Conservation (phyloP, 2,329 filamentous ascomycete species). For the Fusarium dimerum region DNA sequence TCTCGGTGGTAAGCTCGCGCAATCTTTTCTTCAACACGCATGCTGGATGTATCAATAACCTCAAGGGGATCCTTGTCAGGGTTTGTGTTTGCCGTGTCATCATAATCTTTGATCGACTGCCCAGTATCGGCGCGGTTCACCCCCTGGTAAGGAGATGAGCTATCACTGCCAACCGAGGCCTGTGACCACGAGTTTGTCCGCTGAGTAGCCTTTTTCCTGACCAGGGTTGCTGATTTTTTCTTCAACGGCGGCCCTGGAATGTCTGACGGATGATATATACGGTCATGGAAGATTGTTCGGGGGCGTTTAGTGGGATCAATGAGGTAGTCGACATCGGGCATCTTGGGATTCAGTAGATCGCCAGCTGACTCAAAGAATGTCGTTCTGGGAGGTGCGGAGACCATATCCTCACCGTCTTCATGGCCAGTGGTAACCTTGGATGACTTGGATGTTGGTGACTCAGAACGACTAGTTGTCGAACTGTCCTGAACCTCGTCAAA, state of each 20-base stretch:
- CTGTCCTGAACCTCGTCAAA: constrained; percentile 14
- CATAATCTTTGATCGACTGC: constrained; percentile 51
- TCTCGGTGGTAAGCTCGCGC: constrained; percentile 91
- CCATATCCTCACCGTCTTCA: constrained; percentile 46
- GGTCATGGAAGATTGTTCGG: constrained; percentile 93
- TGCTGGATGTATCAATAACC: constrained; percentile 60
- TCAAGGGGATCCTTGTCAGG: constrained; percentile 43
- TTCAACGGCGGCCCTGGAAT: constrained; percentile 80
- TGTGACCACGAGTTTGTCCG: constrained; percentile 25
- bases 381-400: constrained; percentile 79
- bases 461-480: constrained; percentile 4
- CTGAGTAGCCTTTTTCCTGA: constrained; percentile 33
- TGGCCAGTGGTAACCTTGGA: constrained; percentile 52
- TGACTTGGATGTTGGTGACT: constrained; percentile 14
- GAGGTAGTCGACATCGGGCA: constrained; percentile 80
- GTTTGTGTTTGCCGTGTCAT: constrained; percentile 50
- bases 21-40: constrained; percentile 98
- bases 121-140: constrained; percentile 45
- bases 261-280: constrained; percentile 90
- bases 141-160: constrained; percentile 37
- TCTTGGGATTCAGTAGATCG: constrained; percentile 85
- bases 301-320: constrained; percentile 80
- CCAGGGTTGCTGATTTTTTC: constrained; percentile 45
- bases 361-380: constrained; percentile 95
- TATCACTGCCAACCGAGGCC: constrained; percentile 27